Evolutionary conservation across 495 filamentous ascomycete species (phyloP), one percentile per base, ranked within the genome.

Genomic region (Mytilinidion resinicola): DNA sequence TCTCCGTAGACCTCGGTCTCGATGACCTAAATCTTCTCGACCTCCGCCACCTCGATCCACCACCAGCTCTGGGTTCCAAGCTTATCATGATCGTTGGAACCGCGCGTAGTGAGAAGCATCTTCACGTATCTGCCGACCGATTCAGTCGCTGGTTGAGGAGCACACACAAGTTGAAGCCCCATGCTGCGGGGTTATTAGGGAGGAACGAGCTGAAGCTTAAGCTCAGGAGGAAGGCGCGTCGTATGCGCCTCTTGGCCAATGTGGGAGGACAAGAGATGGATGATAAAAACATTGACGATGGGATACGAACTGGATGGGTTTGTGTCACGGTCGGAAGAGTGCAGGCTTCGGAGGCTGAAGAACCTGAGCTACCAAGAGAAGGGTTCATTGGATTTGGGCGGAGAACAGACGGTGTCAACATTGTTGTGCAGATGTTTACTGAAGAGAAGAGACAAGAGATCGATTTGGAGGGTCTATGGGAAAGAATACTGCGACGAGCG

Each of bases 61-160:
- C 93, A 0, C 83, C 93, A 1, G 90, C 91, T 0, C 77, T 97
- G 37, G 93, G 93, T 8, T 81, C 89, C 14, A 87, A 90, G 66
- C 79, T 96, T 38, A 78, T 98, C 34, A 97, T 97, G 93, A 70
- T 97, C 38, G 76, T 97, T 60, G 91, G 89, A n/a, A 95, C 90
- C 15, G 90, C 92, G 19, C 85, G 95, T 48, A 92, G 89, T 59
- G 89, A 96, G 64, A 91, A 90, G 55, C 95, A 98, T 75, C 73
- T 97, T 25, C 91, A 96, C 64, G 88, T 95, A 19, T 92, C 91
- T 2, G 90, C 93, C 4, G 91, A 95, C 67, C 83, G 89, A 30
- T 78, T 95, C 19, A 90, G 91, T 59, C 80, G 92, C 55, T 97
- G 88, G 88, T 72, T 96, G 42, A 79, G 95, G 53, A 84, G 77